Evolutionary conservation across 2,329 filamentous ascomycete species (phyloP).

Genomic region (Claviceps maximensis): DNA sequence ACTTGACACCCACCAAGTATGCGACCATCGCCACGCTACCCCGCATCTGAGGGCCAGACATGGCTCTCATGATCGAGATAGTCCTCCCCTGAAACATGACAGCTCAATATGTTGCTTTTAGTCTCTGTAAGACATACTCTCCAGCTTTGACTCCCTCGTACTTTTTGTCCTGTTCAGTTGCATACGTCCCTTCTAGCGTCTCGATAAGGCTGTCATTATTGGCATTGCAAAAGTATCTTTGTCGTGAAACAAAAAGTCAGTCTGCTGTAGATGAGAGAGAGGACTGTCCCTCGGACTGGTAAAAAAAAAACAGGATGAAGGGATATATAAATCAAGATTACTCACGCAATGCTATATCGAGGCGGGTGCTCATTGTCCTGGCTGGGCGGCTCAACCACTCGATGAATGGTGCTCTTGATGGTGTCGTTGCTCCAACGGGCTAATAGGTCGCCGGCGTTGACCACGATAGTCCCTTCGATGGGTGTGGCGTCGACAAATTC

Average conservation of each 20-base stretch:
- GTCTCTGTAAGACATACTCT: constrained; percentile 65
- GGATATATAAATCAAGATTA: constrained; percentile 7
- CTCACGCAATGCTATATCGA: constrained; percentile 72
- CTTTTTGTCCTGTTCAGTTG: constrained; percentile 53
- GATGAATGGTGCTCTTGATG: constrained; percentile 81
- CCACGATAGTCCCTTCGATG: constrained; percentile 67
- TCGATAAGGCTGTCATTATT: constrained; percentile 66
- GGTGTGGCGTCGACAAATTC: constrained; percentile 74
- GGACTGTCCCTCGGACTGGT: too few species aligned
- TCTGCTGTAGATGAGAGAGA: neutral
- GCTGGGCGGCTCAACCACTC: constrained; percentile 73
- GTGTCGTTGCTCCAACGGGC: constrained; percentile 83
- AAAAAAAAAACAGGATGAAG: too few species aligned
- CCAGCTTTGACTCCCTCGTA: constrained; percentile 67
- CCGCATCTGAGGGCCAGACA: neutral
- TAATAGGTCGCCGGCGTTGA: constrained; percentile 81
- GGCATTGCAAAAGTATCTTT: constrained; percentile 75
- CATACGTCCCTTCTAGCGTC: constrained; percentile 66
- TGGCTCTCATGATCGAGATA: neutral
- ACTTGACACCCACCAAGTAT: too few species aligned
- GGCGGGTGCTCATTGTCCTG: constrained; percentile 52
- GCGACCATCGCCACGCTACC: too few species aligned
- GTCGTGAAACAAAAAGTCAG: neutral
- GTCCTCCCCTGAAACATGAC: neutral
- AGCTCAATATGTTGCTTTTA: constrained; percentile 57